Evolutionary conservation across 2,329 filamentous ascomycete species (phyloP).

Genomic region (Ascochyta lentis): DNA sequence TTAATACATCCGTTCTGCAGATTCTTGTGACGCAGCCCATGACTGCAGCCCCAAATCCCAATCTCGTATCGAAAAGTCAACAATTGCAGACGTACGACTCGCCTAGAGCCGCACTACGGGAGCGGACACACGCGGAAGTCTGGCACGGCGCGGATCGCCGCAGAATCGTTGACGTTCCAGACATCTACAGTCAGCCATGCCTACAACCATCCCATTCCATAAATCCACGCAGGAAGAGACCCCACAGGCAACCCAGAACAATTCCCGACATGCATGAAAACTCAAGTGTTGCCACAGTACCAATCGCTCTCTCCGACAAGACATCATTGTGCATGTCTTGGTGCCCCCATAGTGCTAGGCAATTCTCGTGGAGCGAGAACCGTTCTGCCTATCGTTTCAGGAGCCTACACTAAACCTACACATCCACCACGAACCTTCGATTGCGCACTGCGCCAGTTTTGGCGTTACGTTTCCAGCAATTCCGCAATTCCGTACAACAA

Average conservation of each 20-base stretch:
- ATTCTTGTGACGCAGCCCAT: background rate
- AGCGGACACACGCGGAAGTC: slow-evolving; percentile 4
- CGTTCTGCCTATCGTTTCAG: slow-evolving; percentile 8
- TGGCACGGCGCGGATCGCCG: background rate
- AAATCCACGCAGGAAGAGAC: too few relatives aligned
- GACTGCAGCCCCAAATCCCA: background rate
- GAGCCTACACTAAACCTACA: background rate
- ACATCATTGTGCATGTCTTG: background rate
- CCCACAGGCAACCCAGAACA: too few relatives aligned
- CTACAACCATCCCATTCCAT: background rate
- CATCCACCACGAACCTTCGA: background rate
- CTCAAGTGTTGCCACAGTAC: background rate
- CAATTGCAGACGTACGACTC: background rate
- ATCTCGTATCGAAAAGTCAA: background rate
- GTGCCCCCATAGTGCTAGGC: background rate
- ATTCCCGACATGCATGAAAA: background rate
- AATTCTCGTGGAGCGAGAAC: background rate
- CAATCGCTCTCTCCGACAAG: background rate
- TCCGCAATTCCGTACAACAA: background rate
- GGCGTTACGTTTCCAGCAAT: too few relatives aligned
- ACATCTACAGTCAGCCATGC: background rate
- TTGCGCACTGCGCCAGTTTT: background rate
- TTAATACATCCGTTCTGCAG: background rate
- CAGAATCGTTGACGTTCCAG: background rate
- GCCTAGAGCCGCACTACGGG: slow-evolving; percentile 10